Percentiles rank a stretch among this genome's conserved stretches.
Evolutionary conservation across 2,329 filamentous ascomycete genomes (phyloP).

Genomic region (Fusarium multiceps): DNA sequence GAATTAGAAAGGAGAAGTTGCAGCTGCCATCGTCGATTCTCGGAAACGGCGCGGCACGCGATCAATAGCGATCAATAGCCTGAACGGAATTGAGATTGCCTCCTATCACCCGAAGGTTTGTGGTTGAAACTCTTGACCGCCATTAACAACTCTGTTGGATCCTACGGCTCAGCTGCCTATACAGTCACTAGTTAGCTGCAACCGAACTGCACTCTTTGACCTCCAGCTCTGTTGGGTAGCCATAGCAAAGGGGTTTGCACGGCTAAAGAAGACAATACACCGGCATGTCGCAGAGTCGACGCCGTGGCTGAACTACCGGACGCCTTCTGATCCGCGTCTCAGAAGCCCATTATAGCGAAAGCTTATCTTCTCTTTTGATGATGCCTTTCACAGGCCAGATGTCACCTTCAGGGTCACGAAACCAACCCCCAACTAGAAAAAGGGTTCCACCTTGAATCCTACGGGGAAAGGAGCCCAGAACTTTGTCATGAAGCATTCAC

Average conservation of each 20-base stretch:
- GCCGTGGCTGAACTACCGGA: slow-evolving; percentile 34
- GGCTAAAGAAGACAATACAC: slow-evolving; percentile 7
- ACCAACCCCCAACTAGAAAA: not conserved
- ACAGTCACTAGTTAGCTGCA: not conserved
- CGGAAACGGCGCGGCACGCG: slow-evolving; percentile 34
- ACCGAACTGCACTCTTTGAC: slow-evolving; percentile 6
- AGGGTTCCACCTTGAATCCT: not conserved
- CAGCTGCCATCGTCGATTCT: slow-evolving; percentile 3
- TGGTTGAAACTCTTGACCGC: slow-evolving; percentile 15
- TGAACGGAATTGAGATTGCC: slow-evolving; percentile 4
- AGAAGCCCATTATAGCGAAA: slow-evolving; percentile 12
- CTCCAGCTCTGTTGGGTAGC: not conserved
- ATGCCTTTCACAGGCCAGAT: not conserved
- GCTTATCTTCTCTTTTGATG: slow-evolving; percentile 22
- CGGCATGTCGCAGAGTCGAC: slow-evolving; percentile 28
- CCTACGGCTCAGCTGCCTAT: slow-evolving; percentile 7
- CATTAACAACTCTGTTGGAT: not conserved
- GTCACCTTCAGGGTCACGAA: not conserved
- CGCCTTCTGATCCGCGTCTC: slow-evolving; percentile 3
- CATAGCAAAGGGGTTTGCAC: slow-evolving; percentile 6
- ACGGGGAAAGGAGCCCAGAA: not conserved
- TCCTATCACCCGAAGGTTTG: not conserved
- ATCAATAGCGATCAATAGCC: slow-evolving; percentile 44
- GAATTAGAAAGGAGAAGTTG: slow-evolving; percentile 3
- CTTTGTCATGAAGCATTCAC: not conserved